Conservation (phyloP, 2,329 filamentous ascomycete species). For the Nemania sp. region DNA sequence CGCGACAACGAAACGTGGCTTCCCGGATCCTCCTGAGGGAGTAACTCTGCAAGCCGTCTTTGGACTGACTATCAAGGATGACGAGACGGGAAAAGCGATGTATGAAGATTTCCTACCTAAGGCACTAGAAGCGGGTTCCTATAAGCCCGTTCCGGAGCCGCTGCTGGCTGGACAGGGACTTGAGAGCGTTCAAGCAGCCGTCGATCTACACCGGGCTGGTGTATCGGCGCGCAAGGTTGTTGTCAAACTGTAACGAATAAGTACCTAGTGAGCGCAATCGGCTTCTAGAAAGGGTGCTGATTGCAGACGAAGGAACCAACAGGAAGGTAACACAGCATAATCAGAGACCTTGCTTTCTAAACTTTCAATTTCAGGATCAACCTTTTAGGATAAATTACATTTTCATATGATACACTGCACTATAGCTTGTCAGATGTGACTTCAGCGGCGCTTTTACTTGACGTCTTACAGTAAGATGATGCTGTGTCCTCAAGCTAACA, state of each 20-base stretch:
- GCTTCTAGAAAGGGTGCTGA: neutral
- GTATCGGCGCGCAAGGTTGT: slow-evolving; percentile 59
- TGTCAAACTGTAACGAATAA: slow-evolving; percentile 45
- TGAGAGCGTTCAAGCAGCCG: slow-evolving; percentile 56
- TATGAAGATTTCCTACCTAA: slow-evolving; percentile 56
- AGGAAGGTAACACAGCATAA: slow-evolving; percentile 7
- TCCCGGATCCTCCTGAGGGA: slow-evolving; percentile 46
- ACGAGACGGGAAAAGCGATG: slow-evolving; percentile 49
- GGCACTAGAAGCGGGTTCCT: slow-evolving; percentile 54
- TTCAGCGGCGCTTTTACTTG: neutral
- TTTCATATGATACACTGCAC: neutral
- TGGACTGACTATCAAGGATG: slow-evolving; percentile 44
- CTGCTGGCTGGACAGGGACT: slow-evolving; percentile 57
- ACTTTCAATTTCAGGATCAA: neutral
- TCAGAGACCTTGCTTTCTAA: neutral
- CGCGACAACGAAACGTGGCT: slow-evolving; percentile 46
- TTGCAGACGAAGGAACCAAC: neutral
- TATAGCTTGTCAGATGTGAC: neutral
- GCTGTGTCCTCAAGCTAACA: neutral
- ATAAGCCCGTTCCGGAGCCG: slow-evolving; percentile 55
- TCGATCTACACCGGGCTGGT: slow-evolving; percentile 54
- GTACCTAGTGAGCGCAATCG: neutral
- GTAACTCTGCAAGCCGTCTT: slow-evolving; percentile 44
- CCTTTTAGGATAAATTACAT: neutral
- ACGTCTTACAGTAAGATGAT: slow-evolving; percentile 15